Conservation (phyloP, 2,329 filamentous ascomycete species). For the Talaromyces sp. region DNA sequence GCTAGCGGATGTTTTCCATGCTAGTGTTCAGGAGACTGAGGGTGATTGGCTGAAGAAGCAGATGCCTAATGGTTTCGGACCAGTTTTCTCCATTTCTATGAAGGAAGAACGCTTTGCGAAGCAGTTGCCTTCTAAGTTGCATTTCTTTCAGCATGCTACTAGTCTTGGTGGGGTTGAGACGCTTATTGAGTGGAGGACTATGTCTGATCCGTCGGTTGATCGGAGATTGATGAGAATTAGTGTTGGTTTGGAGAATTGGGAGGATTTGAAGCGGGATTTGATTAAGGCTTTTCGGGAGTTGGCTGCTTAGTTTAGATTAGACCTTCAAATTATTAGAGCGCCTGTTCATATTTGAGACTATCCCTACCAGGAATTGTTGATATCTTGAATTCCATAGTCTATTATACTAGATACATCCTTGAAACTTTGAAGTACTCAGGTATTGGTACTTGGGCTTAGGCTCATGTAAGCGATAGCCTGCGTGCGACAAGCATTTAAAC, state of each 20-base stretch:
- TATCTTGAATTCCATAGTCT: no score
- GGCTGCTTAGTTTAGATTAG: constrained; percentile 16
- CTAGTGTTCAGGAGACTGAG: constrained; percentile 72
- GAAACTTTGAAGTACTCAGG: no score
- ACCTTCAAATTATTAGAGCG: neutral
- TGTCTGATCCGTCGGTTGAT: constrained; percentile 78
- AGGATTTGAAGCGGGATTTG: constrained; percentile 80
- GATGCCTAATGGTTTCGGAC: constrained; percentile 89
- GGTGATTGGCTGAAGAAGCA: constrained; percentile 76
- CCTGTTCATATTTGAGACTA: neutral
- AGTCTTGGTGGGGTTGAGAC: constrained; percentile 93
- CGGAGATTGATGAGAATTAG: constrained; percentile 75
- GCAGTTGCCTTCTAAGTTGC: constrained; percentile 73
- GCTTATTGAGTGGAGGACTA: constrained; percentile 92
- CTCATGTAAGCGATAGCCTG: no score
- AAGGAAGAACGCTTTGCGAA: constrained; percentile 64
- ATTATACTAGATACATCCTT: no score
- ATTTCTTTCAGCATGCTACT: constrained; percentile 91
- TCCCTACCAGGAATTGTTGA: neutral
- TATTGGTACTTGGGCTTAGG: no score
- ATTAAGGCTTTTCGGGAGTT: constrained; percentile 66
- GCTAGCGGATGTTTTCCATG: constrained; percentile 70
- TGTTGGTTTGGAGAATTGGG: constrained; percentile 81
- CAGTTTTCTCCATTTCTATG: constrained; percentile 79
- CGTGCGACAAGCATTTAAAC: no score